Evolutionary conservation across 257 asterid species (phyloP).

Genomic region (Solanum arcanum): DNA sequence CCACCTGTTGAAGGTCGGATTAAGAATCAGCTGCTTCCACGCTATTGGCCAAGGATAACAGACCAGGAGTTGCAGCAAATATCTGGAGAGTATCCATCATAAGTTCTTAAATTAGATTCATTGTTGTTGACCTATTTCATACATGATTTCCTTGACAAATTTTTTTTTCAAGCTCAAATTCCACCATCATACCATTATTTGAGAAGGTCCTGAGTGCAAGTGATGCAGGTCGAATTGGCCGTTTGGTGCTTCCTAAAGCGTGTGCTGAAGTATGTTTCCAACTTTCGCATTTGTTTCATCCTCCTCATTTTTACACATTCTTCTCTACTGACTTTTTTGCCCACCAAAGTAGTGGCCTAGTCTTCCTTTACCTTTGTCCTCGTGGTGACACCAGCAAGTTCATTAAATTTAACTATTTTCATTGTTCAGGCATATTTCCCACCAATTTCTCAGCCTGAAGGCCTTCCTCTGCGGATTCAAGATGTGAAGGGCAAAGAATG

Average conservation of each 20-base stretch:
- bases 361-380: not conserved
- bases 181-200: constrained; percentile 79
- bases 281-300: not conserved
- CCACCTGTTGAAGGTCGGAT: constrained; percentile 94
- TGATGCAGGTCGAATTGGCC: constrained; percentile 98
- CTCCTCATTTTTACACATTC: not conserved
- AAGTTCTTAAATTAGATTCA: not conserved
- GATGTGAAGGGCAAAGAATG: constrained; percentile 96
- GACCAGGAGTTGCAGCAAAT: constrained; percentile 92
- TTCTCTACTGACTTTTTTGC: not conserved
- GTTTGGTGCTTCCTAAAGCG: constrained; percentile 98
- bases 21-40: constrained; percentile 92
- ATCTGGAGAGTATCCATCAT: constrained; percentile 92
- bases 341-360: not conserved
- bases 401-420: not conserved
- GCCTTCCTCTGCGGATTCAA: constrained; percentile 97
- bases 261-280: constrained; percentile 83
- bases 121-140: not conserved
- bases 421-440: constrained; percentile 84
- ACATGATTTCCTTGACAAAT: constrained; percentile 39
- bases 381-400: not conserved
- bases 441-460: constrained; percentile 92
- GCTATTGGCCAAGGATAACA: constrained; percentile 96
- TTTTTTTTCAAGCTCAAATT: constrained; percentile 54
- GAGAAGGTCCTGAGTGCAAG: constrained; percentile 98